Base-by-base conservation (phyloP, 108 stramenopile species). In the Skeletonema potamos region DNA sequence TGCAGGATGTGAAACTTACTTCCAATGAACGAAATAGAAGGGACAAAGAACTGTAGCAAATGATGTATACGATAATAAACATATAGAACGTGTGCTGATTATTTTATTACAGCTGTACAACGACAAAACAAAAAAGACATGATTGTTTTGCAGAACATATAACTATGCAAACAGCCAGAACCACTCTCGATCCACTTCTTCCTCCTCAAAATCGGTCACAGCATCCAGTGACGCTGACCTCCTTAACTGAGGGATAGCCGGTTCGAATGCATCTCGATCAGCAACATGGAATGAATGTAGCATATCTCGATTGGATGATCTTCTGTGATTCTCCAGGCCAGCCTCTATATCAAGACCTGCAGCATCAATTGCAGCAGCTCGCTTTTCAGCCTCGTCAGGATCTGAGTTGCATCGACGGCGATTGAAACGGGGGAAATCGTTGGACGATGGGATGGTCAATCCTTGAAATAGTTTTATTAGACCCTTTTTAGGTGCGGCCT, bases 1-100 rank as follows among this genome's bases (percentile, higher is more conserved):
- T 64, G 73, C 73, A 18, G 73, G 73, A 4, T 74, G 73, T 46
- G 39, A 57, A 26, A 28, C 44, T 30, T 66, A 59, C 6, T 74
- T 66, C 54, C 48, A 51, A 51, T 41, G 15, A 39, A 39, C 1
- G 7, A 39, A 15, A 39, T 0, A 39, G 13, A 39, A 15, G 12
- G 2, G 20, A 6, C 46, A 48, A 22, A 7, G 20, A 48, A 48
- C 7, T 15, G 17, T 48, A 48, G 46, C 22, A 22, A 51, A 51
- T 9, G 17, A 51, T 24, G 48, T 51, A 24, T 20, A n/a, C n/a
- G n/a, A n/a, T n/a, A 22, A 7, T 51, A 24, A 1, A 24, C 17
- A 51, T 51, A 24, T 51, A 51, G 22, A 20, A 18, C 4, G 20
- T 24, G 4, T 24, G 48, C 22, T 51, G 18, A 22, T 18, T 41